These are phyloP conservation scores for Ceratocystis ficicola DNA, from an alignment of 2,329 filamentous ascomycete species.

Conservation along the genomic window DNA sequence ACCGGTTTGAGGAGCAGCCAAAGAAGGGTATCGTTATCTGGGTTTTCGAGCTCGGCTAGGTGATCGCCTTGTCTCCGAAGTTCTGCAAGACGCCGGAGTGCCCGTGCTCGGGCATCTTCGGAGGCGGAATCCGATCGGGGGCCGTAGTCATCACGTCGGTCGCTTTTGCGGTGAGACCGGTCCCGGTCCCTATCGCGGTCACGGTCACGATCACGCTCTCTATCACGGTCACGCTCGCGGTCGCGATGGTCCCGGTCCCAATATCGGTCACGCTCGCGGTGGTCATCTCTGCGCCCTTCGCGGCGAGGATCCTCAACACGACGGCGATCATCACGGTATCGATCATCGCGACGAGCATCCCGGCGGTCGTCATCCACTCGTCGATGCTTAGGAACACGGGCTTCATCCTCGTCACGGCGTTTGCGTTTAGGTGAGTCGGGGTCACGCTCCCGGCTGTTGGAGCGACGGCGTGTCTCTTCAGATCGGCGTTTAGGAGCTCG, in stretches of 20 bases:
- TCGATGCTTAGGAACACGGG: slow-evolving; percentile 34
- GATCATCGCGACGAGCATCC: slow-evolving; percentile 25
- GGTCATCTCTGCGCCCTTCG: slow-evolving; percentile 29
- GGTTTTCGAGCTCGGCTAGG: slow-evolving; percentile 35
- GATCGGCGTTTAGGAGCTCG: slow-evolving; percentile 39
- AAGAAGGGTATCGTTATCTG: slow-evolving; percentile 37
- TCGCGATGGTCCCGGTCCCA: slow-evolving; percentile 25
- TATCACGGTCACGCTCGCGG: slow-evolving; percentile 23
- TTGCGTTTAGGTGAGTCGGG: slow-evolving; percentile 22
- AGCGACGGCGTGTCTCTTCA: slow-evolving; percentile 30
- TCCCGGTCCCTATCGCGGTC: slow-evolving; percentile 25
- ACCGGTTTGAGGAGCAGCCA: slow-evolving; percentile 46
- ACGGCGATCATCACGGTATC: slow-evolving; percentile 23
- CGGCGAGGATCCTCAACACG: slow-evolving; percentile 26
- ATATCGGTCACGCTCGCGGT: slow-evolving; percentile 26
- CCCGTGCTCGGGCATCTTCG: slow-evolving; percentile 34
- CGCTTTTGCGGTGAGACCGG: slow-evolving; percentile 41
- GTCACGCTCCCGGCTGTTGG: slow-evolving; percentile 32
- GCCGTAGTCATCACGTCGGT: slow-evolving; percentile 59
- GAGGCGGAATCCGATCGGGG: slow-evolving; percentile 26
- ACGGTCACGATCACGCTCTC: slow-evolving; percentile 23
- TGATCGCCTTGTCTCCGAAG: slow-evolving; percentile 38
- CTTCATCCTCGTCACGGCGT: slow-evolving; percentile 23
- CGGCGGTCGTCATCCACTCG: slow-evolving; percentile 33
- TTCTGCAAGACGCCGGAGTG: slow-evolving; percentile 33